Base-by-base conservation (phyloP, 495 filamentous ascomycete genomes). In the Tetracladium setigerum region DNA sequence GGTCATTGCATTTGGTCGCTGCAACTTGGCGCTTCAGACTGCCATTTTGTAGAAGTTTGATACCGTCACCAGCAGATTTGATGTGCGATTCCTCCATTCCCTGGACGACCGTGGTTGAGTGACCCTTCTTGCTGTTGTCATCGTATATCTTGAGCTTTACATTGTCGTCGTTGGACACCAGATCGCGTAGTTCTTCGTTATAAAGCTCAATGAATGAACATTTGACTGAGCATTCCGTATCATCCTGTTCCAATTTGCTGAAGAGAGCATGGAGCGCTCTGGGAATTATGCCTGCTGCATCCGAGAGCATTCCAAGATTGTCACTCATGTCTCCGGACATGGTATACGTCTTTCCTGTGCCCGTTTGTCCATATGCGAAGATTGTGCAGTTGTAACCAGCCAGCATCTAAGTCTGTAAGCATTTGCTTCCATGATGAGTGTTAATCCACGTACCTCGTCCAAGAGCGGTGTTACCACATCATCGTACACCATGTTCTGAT, bases 171-270 rank as follows among this genome's bases (percentile, higher is more conserved):
- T 67, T 60, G 0, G 89, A 82, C 4, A 97, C 75, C 19, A 98
- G 62, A 62, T 98, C 92, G 2, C 89, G 84, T 16, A 98, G 74
- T 57, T 97, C 92, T 63, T 98, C 92, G 53, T 98, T 98, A 64
- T 98, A 98, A 2, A 98, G 69, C 61, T 98, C 92, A 57, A 98
- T 96, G 59, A 96, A 98, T 1, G 94, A 97, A 69, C 91, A 96
- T 58, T 96, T 95, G 45, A 98, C 91, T 10, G 81, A 87, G 61
- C 79, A 87, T 57, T 98, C 94, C 0, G 71, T 77, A n/a, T 85
- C 83, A 19, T 86, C 82, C 15, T 63, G 59, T 37, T 91, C 84
- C 1, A 98, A 76, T 61, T 87, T 89, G 53, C 73, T 70, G 61
- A 97, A 98, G 0, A 98, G 69, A 0, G 86, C 80, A 50, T 95